Conservation (phyloP, 345 rosid genomes). For the Pelargonium nanum region DNA sequence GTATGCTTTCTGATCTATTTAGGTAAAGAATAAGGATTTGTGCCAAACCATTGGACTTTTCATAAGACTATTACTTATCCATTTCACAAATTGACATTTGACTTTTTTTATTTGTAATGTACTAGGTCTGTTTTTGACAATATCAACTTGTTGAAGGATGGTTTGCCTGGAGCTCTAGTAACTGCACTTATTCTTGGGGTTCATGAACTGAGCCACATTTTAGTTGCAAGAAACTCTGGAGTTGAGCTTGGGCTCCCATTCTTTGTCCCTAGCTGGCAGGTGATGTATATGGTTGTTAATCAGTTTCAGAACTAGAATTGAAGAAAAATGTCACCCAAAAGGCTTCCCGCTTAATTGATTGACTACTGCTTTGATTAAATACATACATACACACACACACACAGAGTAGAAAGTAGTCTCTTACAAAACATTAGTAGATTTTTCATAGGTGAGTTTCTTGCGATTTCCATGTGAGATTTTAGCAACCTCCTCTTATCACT, state of each 20-base stretch:
- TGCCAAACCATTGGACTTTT: too few relatives aligned
- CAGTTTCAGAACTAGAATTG: neutral
- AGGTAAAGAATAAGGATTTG: too few relatives aligned
- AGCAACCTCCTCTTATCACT: neutral
- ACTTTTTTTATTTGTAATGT: slow-evolving; percentile 14
- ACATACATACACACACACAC: neutral
- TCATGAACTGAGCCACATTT: slow-evolving; percentile 70
- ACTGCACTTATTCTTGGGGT: slow-evolving; percentile 67
- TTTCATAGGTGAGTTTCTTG: neutral
- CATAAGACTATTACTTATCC: too few relatives aligned
- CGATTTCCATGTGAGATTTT: neutral
- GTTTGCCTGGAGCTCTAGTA: slow-evolving; percentile 83
- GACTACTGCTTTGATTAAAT: too few relatives aligned
- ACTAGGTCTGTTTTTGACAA: slow-evolving; percentile 76
- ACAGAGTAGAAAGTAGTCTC: too few relatives aligned
- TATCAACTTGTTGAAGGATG: slow-evolving; percentile 50
- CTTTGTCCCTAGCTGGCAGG: slow-evolving; percentile 99
- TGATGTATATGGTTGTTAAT: slow-evolving; percentile 20
- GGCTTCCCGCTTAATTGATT: neutral
- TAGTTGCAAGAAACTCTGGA: slow-evolving; percentile 52
- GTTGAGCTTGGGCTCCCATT: slow-evolving; percentile 81
- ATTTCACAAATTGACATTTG: too few relatives aligned
- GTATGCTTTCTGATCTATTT: too few relatives aligned
- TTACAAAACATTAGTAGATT: neutral
- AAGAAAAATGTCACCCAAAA: neutral